Evolutionary conservation across 257 asterid genomes (phyloP).

Genomic region (Nicotiana benthamiana): DNA sequence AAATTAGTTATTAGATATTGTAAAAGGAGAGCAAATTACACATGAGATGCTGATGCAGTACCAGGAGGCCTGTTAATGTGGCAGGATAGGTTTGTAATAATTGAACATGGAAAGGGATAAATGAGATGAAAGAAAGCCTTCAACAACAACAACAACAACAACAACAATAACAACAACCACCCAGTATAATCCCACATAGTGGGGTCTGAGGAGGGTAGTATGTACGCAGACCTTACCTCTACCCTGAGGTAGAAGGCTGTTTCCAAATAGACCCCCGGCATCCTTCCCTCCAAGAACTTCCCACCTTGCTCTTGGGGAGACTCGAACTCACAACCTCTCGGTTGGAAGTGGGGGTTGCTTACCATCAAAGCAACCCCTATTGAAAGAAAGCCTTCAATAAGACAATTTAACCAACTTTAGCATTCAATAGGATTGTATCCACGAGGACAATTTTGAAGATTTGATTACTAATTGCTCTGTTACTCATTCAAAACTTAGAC

Average conservation of each 20-base stretch:
- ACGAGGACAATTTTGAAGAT: neutral
- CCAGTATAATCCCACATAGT: too few species aligned
- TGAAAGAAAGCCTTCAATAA: neutral
- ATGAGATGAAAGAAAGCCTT: neutral
- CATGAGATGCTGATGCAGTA: neutral
- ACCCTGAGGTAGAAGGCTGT: too few species aligned
- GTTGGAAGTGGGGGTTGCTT: too few species aligned
- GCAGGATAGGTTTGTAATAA: neutral
- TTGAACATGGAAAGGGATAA: neutral
- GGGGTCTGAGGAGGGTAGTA: too few species aligned
- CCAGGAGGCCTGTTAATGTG: neutral
- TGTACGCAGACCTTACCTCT: too few species aligned
- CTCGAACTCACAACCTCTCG: too few species aligned
- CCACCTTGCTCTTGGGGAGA: too few species aligned
- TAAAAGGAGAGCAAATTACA: neutral
- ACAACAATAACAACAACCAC: too few species aligned
- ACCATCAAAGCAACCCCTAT: too few species aligned
- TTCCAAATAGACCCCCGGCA: too few species aligned
- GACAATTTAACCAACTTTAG: neutral
- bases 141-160: too few species aligned
- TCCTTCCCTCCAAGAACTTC: too few species aligned
- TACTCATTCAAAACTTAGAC: neutral
- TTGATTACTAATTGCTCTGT: neutral
- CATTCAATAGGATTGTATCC: neutral
- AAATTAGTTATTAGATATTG: neutral